These are phyloP conservation scores for Pseudevernia furfuracea DNA, from an alignment of 495 filamentous ascomycete genomes.

Conservation along the genomic window DNA sequence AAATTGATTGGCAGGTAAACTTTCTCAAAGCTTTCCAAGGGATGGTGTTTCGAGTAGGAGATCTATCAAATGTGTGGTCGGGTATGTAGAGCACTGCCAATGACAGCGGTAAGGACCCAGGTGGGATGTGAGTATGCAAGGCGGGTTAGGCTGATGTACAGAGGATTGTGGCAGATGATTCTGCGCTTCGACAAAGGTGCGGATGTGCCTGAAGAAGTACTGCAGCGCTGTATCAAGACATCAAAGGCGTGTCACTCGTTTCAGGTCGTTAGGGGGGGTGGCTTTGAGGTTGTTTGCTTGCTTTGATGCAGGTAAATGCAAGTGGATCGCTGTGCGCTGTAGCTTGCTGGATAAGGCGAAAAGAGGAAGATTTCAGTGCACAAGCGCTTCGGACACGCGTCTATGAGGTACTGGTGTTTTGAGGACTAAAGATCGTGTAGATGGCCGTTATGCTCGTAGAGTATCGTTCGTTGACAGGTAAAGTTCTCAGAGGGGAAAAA, in stretches of 20 bases:
- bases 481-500: background rate
- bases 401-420: slow-evolving; percentile 27
- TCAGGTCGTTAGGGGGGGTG: slow-evolving; percentile 45
- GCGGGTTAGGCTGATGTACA: slow-evolving; percentile 29
- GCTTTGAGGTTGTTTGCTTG: slow-evolving; percentile 25
- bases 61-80: slow-evolving; percentile 7
- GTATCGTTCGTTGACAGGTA: slow-evolving; percentile 18
- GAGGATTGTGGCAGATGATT: slow-evolving; percentile 24
- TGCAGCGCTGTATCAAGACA: slow-evolving; percentile 14
- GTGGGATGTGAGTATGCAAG: slow-evolving; percentile 20
- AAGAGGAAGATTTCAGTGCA: slow-evolving; percentile 31
- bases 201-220: slow-evolving; percentile 14
- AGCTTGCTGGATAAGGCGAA: slow-evolving; percentile 30
- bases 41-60: slow-evolving; percentile 2
- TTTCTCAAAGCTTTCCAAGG: background rate
- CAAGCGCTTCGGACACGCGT: slow-evolving; percentile 26
- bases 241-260: slow-evolving; percentile 46
- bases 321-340: slow-evolving; percentile 28
- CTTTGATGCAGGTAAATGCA: slow-evolving; percentile 26
- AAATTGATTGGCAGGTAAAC: slow-evolving; percentile 6
- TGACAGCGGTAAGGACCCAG: background rate
- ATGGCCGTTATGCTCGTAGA: slow-evolving; percentile 24
- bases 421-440: slow-evolving; percentile 19
- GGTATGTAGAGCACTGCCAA: slow-evolving; percentile 3
- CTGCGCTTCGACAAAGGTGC: slow-evolving; percentile 22